A percentile compares a stretch with the other conserved stretches of the same genome.
phyloP scores from a whole-genome alignment of 768 basidiomycete species.

The Pisolithus microcarpus region DNA sequence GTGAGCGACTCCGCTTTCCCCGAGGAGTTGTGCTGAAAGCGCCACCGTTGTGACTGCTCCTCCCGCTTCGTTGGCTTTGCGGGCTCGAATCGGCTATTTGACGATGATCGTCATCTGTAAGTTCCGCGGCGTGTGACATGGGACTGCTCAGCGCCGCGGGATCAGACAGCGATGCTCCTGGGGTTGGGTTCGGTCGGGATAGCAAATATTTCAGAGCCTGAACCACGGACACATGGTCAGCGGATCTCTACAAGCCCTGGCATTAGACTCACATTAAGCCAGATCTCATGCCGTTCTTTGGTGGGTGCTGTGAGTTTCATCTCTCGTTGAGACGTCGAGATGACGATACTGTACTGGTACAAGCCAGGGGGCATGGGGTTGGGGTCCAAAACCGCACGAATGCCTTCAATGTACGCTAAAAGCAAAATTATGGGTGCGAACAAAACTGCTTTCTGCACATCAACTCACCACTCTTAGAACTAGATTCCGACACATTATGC shows the following conservation, averaged over 20 bases:
- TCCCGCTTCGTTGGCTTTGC: conserved; percentile 64
- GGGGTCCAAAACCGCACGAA: conserved; percentile 85
- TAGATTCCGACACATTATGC: conserved; percentile 80
- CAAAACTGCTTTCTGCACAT: conserved; percentile 4
- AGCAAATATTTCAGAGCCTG: conserved; percentile 91
- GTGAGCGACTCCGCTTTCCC: conserved; percentile 72
- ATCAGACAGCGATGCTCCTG: conserved; percentile 12
- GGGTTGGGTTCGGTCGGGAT: conserved; percentile 46
- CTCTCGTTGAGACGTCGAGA: conserved; percentile 89
- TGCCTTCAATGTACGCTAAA: conserved; percentile 87
- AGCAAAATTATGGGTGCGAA: conserved; percentile 4
- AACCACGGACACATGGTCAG: conserved; percentile 1
- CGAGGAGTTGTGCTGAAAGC: conserved; percentile 72
- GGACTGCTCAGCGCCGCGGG: conserved; percentile 43
- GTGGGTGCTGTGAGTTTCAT: conserved; percentile 98
- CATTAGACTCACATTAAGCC: conserved; percentile 67
- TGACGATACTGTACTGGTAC: conserved; percentile 86
- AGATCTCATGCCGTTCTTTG: conserved; percentile 94
- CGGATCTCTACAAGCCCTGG: conserved; percentile 3
- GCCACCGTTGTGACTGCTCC: conserved; percentile 52
- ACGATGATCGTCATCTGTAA: conserved; percentile 48
- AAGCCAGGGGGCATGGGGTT: conserved; percentile 95
- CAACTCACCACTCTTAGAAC: conserved; percentile 90
- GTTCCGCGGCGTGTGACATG: conserved; percentile 34
- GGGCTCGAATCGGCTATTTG: conserved; percentile 50